A percentile compares a stretch with the other conserved stretches of the same genome.
Evolutionary conservation across 768 basidiomycete species (phyloP).

Genomic region (Boletus subparvulus): DNA sequence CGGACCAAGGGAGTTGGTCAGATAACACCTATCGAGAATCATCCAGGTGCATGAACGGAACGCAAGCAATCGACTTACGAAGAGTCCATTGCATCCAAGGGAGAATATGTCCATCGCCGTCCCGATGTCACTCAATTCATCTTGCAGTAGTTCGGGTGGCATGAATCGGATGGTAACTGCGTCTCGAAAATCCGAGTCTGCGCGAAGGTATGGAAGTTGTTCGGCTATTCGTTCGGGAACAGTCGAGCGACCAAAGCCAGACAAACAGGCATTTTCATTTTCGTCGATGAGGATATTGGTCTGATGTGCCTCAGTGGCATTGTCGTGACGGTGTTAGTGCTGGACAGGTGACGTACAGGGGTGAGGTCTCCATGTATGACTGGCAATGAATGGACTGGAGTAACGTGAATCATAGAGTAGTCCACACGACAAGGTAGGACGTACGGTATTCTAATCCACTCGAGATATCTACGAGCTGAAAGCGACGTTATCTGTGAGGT

Average conservation of each 20-base stretch:
- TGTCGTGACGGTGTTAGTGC: neutral
- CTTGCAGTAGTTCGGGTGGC: constrained; percentile 12
- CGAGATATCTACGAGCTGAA: constrained; percentile 15
- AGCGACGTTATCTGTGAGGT: neutral
- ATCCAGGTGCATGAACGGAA: neutral
- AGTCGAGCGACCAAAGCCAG: constrained; percentile 14
- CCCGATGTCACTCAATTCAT: neutral
- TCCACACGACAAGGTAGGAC: neutral
- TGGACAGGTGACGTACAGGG: constrained; percentile 4
- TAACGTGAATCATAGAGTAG: neutral
- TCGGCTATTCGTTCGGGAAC: constrained; percentile 14
- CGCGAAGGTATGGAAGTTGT: constrained; percentile 10
- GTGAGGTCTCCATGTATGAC: constrained; percentile 16
- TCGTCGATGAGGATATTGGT: constrained; percentile 17
- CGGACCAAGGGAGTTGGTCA: constrained; percentile 13
- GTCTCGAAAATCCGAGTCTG: constrained; percentile 10
- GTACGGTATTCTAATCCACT: constrained; percentile 16
- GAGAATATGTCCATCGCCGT: constrained; percentile 11
- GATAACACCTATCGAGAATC: constrained; percentile 9
- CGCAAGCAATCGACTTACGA: neutral
- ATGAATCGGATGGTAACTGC: constrained; percentile 14
- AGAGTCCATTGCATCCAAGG: constrained; percentile 13
- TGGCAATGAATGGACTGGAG: constrained; percentile 14
- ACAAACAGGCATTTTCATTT: constrained; percentile 2
- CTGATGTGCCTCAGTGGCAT: neutral